These are phyloP conservation scores for Antrodiella citrinella DNA, from an alignment of 768 basidiomycete species.

Conservation along the genomic window DNA sequence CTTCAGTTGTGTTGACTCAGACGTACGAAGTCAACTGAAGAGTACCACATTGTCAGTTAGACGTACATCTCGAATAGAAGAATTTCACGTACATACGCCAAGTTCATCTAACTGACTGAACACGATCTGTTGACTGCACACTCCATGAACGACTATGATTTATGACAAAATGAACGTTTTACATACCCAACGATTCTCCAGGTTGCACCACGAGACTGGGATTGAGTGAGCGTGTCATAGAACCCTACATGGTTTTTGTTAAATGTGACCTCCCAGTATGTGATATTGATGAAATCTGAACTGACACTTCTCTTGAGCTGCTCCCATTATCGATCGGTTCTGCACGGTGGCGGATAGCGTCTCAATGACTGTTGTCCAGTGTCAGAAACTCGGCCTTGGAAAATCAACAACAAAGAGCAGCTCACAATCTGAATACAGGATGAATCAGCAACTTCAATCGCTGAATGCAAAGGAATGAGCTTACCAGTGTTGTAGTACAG, in stretches of 20 bases:
- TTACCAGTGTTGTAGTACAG: slow-evolving; percentile 44
- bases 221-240: slow-evolving; percentile 35
- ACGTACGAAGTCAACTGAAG: not conserved
- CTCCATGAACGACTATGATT: not conserved
- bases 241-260: slow-evolving; percentile 30
- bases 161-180: too few relatives aligned
- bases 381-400: too few relatives aligned
- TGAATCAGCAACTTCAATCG: not conserved
- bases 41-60: too few relatives aligned
- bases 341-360: slow-evolving; percentile 31
- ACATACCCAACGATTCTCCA: slow-evolving; percentile 48
- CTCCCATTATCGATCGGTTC: slow-evolving; percentile 48
- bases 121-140: slow-evolving; percentile 44
- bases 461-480: slow-evolving; percentile 6
- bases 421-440: slow-evolving; percentile 7
- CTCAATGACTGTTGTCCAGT: slow-evolving; percentile 30
- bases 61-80: too few relatives aligned
- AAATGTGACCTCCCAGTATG: too few relatives aligned
- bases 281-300: too few relatives aligned
- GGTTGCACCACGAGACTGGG: slow-evolving; percentile 37
- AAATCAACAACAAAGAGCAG: not conserved
- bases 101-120: slow-evolving; percentile 39
- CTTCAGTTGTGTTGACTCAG: not conserved
- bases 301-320: slow-evolving; percentile 45
- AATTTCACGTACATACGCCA: slow-evolving; percentile 24